These are phyloP conservation scores for Crinitomyces ghanaensis DNA, from an alignment of 805 yeast genomes.

Conservation along the genomic window DNA sequence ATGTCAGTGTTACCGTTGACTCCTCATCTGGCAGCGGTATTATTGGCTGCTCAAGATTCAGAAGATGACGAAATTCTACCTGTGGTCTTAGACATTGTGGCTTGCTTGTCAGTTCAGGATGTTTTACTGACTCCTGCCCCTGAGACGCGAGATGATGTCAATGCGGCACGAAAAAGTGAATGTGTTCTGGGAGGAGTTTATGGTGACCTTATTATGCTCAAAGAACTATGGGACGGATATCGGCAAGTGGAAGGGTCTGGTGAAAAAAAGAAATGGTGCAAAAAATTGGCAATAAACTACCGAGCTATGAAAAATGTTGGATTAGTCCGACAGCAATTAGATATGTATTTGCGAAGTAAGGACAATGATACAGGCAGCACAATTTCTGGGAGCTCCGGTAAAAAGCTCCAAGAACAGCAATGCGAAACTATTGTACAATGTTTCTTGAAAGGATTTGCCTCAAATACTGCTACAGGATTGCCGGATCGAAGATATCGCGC, in stretches of 20 bases:
- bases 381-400: no score
- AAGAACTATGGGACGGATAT: conserved; percentile 60
- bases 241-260: conserved; percentile 31
- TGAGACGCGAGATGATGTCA: conserved; percentile 74
- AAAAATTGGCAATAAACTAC: conserved; percentile 58
- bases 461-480: conserved; percentile 86
- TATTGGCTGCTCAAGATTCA: conserved; percentile 48
- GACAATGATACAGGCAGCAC: no score
- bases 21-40: conserved; percentile 84
- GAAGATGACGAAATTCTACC: conserved; percentile 31
- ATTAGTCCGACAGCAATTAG: conserved; percentile 65
- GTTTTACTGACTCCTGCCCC: conserved; percentile 67
- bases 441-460: conserved; percentile 72
- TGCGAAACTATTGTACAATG: conserved; percentile 44
- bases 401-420: no score
- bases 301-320: conserved; percentile 72
- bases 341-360: conserved; percentile 45
- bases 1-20: conserved; percentile 86
- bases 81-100: conserved; percentile 75
- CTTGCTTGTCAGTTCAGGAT: conserved; percentile 90
- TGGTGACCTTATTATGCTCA: conserved; percentile 78
- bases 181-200: conserved; percentile 59
- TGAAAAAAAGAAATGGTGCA: conserved; percentile 76
- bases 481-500: conserved; percentile 92
- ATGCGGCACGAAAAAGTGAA: conserved; percentile 55